Conservation (phyloP, 2,329 filamentous ascomycete genomes). For the Stagonosporopsis chrysanthemi region DNA sequence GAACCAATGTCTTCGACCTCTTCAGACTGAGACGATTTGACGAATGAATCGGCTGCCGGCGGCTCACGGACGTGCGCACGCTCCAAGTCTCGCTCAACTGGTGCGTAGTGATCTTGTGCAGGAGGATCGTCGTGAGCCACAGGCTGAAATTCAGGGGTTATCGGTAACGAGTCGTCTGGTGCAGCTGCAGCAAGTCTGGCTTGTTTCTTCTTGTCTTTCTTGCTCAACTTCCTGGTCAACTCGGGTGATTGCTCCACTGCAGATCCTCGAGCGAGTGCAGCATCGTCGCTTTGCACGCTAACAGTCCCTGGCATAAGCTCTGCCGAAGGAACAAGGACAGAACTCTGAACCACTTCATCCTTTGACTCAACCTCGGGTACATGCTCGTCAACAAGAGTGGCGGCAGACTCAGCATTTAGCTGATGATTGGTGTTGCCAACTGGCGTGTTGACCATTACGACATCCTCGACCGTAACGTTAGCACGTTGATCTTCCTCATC, state of each 20-base stretch:
- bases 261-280: not conserved
- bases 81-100: not conserved
- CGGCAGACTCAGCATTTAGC: not conserved
- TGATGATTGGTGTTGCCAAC: not conserved
- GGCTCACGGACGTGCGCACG: not conserved
- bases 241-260: slow-evolving; percentile 18
- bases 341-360: not conserved
- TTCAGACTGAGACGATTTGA: not conserved
- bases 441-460: not conserved
- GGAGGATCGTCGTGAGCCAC: not conserved
- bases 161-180: not conserved
- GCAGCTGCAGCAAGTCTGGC: not conserved
- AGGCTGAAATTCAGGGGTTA: not conserved
- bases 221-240: slow-evolving; percentile 30
- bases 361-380: not conserved
- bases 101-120: not conserved
- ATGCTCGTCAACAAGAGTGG: not conserved
- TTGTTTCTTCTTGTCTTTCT: slow-evolving; percentile 51
- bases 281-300: not conserved
- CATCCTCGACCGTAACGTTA: not conserved
- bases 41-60: not conserved
- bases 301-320: not conserved
- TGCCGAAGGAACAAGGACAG: not conserved
- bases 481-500: slow-evolving; percentile 16
- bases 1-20: not conserved